Base-by-base conservation (phyloP, 192 early-diverging fungal genomes). In the Lobosporangium transversale region DNA sequence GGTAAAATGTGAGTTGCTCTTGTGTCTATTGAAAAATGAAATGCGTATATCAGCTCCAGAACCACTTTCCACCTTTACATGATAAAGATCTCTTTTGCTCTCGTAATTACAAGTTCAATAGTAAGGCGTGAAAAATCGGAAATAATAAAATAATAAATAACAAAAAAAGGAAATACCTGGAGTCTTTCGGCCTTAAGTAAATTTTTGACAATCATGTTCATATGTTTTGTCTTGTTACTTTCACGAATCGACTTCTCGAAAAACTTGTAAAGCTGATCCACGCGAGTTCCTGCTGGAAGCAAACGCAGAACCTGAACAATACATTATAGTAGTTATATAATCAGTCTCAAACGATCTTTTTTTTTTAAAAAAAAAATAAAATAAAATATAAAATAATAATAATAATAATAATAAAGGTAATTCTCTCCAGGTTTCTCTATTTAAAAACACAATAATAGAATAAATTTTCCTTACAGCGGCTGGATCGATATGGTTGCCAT, bases 201-300 rank as follows among this genome's bases (percentile, higher is more conserved):
- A 80, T 89, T 92, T 57, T 90, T 89, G 5, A 89, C 89, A 51
- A 93, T 80, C 65, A 86, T 80, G 62, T 89, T 83, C 84, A 85
- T 88, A 53, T 88, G 81, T 20, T 85, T 80, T 18, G 74, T 81
- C 49, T 83, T 84, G 69, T 91, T 87, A 60, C 83, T 85, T 63
- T 89, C 85, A 24, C 87, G 79, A 30, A 86, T 86, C 31, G 84
- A 86, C 48, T 88, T 86, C 68, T 89, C 88, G 60, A 89, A 84
- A 53, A 89, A 89, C 10, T 81, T 79, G 73, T 66, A 86, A 14
- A 88, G 53, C 26, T 82, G 70, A 24, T 78, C 68, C 30, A 82
- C 50, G 29, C 70, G 68, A 26, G 70, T 82, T 9, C 60, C 53
- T 14, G 67, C n/a, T 11, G 81, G 81, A 23, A 89, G 58, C 55